A percentile compares a stretch with the other conserved stretches of the same genome.
phyloP scores from a whole-genome alignment of 345 rosid species.

The Excoecaria agallocha region DNA sequence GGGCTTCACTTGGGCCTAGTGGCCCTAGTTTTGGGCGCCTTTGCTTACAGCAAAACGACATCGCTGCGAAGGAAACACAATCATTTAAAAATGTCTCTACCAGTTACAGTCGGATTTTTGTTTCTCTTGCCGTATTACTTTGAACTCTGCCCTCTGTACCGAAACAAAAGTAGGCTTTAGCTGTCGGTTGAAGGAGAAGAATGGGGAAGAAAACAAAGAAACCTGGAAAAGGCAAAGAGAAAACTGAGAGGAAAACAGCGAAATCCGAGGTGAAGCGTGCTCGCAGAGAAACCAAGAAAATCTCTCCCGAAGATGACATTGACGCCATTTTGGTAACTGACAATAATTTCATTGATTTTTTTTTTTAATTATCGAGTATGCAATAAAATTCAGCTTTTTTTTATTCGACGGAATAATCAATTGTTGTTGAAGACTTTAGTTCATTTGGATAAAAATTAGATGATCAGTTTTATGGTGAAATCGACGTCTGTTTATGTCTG shows the following conservation, averaged over 20 bases:
- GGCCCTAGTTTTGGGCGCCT: background rate
- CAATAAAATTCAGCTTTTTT: background rate
- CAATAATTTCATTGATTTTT: background rate
- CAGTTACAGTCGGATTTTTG: background rate
- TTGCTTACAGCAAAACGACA: background rate
- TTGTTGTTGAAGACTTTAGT: background rate
- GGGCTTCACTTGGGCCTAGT: too few species aligned
- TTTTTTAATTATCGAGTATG: background rate
- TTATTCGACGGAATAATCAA: too few species aligned
- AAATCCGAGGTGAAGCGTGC: conserved; percentile 86
- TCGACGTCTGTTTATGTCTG: too few species aligned
- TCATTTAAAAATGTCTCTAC: background rate
- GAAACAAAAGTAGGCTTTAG: background rate
- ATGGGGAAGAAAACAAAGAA: conserved; percentile 97
- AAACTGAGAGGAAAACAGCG: conserved; percentile 78
- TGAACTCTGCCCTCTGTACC: background rate
- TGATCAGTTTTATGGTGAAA: background rate
- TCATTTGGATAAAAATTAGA: background rate
- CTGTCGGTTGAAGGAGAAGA: background rate
- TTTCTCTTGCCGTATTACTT: background rate
- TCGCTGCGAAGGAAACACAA: background rate
- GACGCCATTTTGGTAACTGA: conserved; percentile 81
- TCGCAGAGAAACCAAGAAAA: conserved; percentile 78
- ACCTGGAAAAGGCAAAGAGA: conserved; percentile 89
- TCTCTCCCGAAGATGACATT: conserved; percentile 90